These are phyloP conservation scores for Protoeuglena noctilucae DNA, from an alignment of 139 green algal genomes.

Conservation along the genomic window DNA sequence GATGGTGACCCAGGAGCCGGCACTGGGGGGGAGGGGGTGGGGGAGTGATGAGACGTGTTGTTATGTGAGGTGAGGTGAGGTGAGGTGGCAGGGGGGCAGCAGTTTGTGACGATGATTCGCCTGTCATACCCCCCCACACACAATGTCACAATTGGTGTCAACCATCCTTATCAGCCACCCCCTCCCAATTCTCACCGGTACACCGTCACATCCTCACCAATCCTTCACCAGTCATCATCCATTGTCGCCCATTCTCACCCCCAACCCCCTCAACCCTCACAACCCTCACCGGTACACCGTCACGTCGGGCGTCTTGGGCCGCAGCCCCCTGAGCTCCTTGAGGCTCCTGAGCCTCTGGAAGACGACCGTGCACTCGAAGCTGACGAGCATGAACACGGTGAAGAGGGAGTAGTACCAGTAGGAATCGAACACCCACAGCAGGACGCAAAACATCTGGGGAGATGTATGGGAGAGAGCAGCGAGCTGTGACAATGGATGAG, in stretches of 20 bases:
- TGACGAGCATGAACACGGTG: conserved; percentile 92
- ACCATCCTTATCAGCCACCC: no score
- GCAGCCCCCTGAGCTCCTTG: conserved; percentile 60
- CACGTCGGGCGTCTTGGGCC: conserved; percentile 54
- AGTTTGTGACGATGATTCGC: no score
- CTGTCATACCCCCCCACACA: no score
- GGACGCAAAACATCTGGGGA: conserved; percentile 86
- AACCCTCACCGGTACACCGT: conserved; percentile 14
- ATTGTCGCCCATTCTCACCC: no score
- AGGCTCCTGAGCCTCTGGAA: conserved; percentile 70
- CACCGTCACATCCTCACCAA: no score
- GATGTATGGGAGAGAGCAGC: no score
- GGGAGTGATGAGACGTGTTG: background rate
- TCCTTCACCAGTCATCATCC: no score
- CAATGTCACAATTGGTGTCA: no score
- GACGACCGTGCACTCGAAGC: conserved; percentile 95
- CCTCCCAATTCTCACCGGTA: no score
- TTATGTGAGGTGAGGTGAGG: no score
- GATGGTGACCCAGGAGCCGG: conserved; percentile 6
- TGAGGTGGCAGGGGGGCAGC: background rate
- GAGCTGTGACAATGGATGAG: no score
- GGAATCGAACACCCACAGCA: conserved; percentile 84
- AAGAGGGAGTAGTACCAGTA: conserved; percentile 98
- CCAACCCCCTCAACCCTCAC: no score
- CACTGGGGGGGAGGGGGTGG: background rate